Conservation (phyloP, 306 rosid genomes). For the Boehmeria nivea region DNA sequence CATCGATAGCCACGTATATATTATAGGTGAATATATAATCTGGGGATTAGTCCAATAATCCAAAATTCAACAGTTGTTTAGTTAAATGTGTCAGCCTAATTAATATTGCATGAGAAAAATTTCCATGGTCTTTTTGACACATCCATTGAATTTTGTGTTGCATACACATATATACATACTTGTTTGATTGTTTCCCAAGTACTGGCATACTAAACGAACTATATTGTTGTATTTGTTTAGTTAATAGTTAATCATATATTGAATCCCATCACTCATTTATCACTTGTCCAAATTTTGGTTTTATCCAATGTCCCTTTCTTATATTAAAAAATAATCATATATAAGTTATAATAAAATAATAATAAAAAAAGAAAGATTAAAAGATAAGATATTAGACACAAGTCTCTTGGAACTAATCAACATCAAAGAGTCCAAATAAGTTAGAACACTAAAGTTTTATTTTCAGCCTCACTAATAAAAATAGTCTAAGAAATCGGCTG, state of each 20-base stretch:
- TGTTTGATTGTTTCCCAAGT: slow-evolving; percentile 9
- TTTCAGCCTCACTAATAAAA: neutral
- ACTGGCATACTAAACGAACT: neutral
- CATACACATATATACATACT: too few relatives aligned
- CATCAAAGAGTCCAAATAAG: neutral
- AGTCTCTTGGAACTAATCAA: neutral
- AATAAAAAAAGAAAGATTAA: neutral
- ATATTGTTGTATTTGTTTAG: neutral
- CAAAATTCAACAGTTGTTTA: neutral
- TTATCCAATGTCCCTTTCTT: slow-evolving; percentile 5
- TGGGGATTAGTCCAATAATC: neutral
- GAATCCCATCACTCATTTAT: neutral
- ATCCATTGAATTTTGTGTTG: slow-evolving; percentile 11
- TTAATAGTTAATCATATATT: neutral
- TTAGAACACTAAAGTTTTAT: neutral
- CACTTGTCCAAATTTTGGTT: neutral
- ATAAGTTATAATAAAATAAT: too few relatives aligned
- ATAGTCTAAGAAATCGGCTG: slow-evolving; percentile 30
- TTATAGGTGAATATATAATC: slow-evolving; percentile 6
- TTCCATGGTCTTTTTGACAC: slow-evolving; percentile 12
- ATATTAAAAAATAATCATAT: too few relatives aligned
- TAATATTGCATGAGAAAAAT: neutral
- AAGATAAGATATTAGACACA: neutral
- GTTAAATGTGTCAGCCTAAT: slow-evolving; percentile 8
- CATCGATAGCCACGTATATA: neutral